Percentiles rank a stretch among this genome's conserved stretches.
Evolutionary conservation across 192 early-diverging fungal genomes (phyloP).

Genomic region (Pecoramyces ruminantium): DNA sequence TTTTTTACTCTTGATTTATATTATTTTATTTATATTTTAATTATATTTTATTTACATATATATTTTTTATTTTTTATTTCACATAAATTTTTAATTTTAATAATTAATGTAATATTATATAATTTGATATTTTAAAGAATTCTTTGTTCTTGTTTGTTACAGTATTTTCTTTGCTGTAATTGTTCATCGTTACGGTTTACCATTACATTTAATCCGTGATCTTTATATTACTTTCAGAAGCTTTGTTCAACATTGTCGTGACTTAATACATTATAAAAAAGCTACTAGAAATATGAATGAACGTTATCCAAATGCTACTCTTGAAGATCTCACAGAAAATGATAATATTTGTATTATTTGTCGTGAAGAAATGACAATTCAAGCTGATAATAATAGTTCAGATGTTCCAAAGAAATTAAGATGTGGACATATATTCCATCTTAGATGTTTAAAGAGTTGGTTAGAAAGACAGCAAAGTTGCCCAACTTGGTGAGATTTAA

Average conservation of each 20-base stretch:
- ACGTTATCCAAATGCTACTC: constrained; percentile 83
- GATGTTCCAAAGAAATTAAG: constrained; percentile 83
- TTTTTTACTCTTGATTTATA: not conserved
- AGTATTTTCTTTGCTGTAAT: constrained; percentile 75
- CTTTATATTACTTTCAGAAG: constrained; percentile 84
- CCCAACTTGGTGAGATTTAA: constrained; percentile 65
- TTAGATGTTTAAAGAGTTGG: constrained; percentile 91
- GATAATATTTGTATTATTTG: constrained; percentile 81
- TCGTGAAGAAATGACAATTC: constrained; percentile 75
- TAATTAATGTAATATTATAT: too few species aligned
- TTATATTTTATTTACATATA: too few species aligned
- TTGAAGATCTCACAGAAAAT: constrained; percentile 60
- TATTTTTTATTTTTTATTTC: too few species aligned
- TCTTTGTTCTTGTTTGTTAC: constrained; percentile 78
- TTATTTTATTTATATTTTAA: too few species aligned
- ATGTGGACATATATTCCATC: constrained; percentile 96
- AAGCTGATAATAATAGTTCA: not conserved
- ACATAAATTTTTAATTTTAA: too few species aligned
- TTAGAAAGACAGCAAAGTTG: constrained; percentile 93
- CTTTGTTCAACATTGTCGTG: constrained; percentile 76
- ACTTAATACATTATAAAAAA: constrained; percentile 77
- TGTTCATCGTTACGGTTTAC: constrained; percentile 65
- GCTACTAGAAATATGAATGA: constrained; percentile 94
- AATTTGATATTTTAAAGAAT: constrained; percentile 28
- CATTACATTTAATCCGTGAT: constrained; percentile 91